Evolutionary conservation across 1,139 yeast species (phyloP), one percentile per base, ranked within the genome.

Genomic region (Sugiyamaella japonica): DNA sequence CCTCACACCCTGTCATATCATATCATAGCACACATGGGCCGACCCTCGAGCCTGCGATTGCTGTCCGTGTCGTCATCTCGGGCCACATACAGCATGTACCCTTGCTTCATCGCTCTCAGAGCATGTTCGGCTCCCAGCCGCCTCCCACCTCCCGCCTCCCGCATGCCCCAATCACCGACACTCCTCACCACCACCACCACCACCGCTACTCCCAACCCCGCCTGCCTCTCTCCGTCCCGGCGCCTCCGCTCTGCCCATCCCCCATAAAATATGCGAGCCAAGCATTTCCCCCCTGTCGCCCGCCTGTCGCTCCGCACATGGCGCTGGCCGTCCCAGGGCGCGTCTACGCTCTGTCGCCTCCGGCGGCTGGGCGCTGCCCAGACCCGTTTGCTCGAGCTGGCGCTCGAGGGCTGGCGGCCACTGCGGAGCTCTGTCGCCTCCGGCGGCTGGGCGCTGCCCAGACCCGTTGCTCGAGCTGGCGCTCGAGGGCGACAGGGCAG

Each of bases 231-330:
- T 41, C 44, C 23, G 25, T 16, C 16, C 44, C 28, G 34, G 34
- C 9, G 34, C 34, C 15, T 10, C 46, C 37, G 25, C 46, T 42
- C 37, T 9, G 47, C 47, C 47, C 37, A 44, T 44, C 39, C 34
- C 34, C 34, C 34, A 29, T 29, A 3, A 29, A n/a, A 10, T 44
- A 44, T 44, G 48, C 48, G 32, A 2, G 39, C 48, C 16, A 44
- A 44, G 48, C 48, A 16, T 44, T 44, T 32, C 29, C 25, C 41
- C 38, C 41, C 41, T 38, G 23, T 38, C 16, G 9, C 12, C 25
- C 39, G 32, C 32, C 44, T 20, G 25, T 20, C 25, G 25, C 25
- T 20, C 25, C 10, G 44, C 12, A 12, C 25, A 12, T 23, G 25
- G 28, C 16, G 13, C 25, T 20, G 25, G 7, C 41, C 23, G 13